Percentiles rank a stretch among this genome's conserved stretches.
Evolutionary conservation across 768 basidiomycete genomes (phyloP).

Genomic region (Panus rudis): DNA sequence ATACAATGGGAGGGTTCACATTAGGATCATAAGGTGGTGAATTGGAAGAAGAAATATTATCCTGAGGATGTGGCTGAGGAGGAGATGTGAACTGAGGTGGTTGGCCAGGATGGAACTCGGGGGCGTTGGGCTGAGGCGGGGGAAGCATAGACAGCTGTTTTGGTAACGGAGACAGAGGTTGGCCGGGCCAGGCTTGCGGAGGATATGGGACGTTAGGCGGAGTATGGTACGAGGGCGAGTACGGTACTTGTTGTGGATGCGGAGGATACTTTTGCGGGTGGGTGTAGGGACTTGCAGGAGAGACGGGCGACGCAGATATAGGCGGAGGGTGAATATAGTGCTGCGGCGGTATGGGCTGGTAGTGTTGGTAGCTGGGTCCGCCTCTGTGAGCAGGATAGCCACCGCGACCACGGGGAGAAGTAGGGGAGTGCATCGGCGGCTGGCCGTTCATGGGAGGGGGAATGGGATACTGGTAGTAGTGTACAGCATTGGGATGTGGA

Average conservation of each 20-base stretch:
- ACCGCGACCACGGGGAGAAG: slow-evolving; percentile 27
- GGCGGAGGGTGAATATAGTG: slow-evolving; percentile 19
- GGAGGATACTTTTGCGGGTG: slow-evolving; percentile 27
- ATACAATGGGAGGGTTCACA: too few species aligned
- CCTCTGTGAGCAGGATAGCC: slow-evolving; percentile 30
- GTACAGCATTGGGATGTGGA: slow-evolving; percentile 15
- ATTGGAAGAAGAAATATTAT: too few species aligned
- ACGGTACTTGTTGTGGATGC: slow-evolving; percentile 21
- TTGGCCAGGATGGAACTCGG: too few species aligned
- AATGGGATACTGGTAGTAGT: slow-evolving; percentile 27
- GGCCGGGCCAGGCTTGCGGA: slow-evolving; percentile 38
- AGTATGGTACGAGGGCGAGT: slow-evolving; percentile 22
- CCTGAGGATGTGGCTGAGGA: too few species aligned
- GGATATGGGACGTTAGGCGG: slow-evolving; percentile 26
- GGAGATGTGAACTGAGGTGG: too few species aligned
- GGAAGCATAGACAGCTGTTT: slow-evolving; percentile 50
- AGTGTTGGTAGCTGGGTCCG: slow-evolving; percentile 33
- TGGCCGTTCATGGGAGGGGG: slow-evolving; percentile 32
- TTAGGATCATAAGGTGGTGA: too few species aligned
- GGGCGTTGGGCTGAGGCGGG: slow-evolving; percentile 5
- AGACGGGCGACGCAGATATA: slow-evolving; percentile 19
- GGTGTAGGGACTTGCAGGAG: slow-evolving; percentile 22
- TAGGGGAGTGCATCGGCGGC: slow-evolving; percentile 32
- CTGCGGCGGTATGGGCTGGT: slow-evolving; percentile 16
- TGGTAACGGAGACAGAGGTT: slow-evolving; percentile 52